These are phyloP conservation scores for Galium porrigens DNA, from an alignment of 305 asterid species.

Conservation along the genomic window DNA sequence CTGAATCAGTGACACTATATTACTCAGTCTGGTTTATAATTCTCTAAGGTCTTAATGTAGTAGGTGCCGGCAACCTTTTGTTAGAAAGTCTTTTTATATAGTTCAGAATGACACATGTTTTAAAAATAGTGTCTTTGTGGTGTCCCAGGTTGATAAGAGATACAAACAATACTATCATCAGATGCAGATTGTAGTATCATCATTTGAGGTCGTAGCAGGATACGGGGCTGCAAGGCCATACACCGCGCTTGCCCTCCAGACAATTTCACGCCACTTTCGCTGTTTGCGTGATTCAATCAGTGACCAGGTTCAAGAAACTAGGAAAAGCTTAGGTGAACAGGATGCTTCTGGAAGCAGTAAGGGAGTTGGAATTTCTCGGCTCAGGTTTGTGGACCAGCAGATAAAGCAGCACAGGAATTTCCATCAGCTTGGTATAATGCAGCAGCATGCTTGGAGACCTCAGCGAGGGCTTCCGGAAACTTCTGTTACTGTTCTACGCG, in stretches of 20 bases:
- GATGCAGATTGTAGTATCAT: constrained; percentile 67
- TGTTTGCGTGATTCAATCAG: constrained; percentile 65
- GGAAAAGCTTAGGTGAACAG: constrained; percentile 61
- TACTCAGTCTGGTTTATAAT: neutral
- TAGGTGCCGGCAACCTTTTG: neutral
- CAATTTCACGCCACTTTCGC: constrained; percentile 79
- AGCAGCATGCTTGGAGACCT: constrained; percentile 86
- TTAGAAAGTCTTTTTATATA: neutral
- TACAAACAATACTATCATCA: constrained; percentile 76
- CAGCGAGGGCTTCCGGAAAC: constrained; percentile 85
- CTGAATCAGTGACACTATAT: neutral
- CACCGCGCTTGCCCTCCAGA: constrained; percentile 74
- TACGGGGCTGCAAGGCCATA: constrained; percentile 67
- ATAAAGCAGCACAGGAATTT: constrained; percentile 70
- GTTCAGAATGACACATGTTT: neutral
- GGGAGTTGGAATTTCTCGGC: constrained; percentile 67
- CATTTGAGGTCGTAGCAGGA: constrained; percentile 67
- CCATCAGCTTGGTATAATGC: constrained; percentile 86
- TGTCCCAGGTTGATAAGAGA: constrained; percentile 59
- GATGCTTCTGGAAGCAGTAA: constrained; percentile 39
- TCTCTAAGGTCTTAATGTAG: neutral
- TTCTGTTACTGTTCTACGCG: constrained; percentile 64
- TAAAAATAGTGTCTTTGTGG: neutral
- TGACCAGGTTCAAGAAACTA: constrained; percentile 40
- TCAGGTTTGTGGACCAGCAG: constrained; percentile 62